Conservation (phyloP, 179 eudicot genomes). For the Vitellaria paradoxa region DNA sequence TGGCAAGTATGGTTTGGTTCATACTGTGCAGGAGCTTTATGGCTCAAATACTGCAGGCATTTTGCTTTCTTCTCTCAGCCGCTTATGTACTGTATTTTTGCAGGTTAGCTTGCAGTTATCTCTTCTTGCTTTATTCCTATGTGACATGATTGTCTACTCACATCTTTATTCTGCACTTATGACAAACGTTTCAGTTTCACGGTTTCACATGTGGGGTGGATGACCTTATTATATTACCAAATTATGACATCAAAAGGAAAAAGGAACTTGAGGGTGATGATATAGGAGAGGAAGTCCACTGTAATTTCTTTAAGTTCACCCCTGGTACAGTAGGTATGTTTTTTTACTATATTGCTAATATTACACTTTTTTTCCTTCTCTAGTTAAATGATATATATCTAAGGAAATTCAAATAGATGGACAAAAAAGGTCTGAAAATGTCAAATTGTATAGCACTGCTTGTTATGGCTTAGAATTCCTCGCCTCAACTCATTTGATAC, state of each 20-base stretch:
- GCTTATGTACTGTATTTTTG: conserved; percentile 70
- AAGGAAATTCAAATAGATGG: background rate
- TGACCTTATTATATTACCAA: conserved; percentile 72
- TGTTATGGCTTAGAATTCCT: too few species aligned
- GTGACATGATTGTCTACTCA: background rate
- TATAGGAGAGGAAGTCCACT: conserved; percentile 85
- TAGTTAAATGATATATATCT: background rate
- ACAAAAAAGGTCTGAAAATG: background rate
- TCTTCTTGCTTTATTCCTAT: background rate
- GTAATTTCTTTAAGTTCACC: conserved; percentile 45
- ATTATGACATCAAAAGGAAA: conserved; percentile 57
- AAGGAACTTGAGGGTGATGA: conserved; percentile 64
- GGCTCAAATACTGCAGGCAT: conserved; percentile 80
- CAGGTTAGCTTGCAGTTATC: conserved; percentile 49
- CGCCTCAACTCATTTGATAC: too few species aligned
- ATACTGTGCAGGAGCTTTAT: conserved; percentile 96
- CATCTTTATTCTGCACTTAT: background rate
- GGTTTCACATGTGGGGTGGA: conserved; percentile 99
- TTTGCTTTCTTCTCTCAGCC: conserved; percentile 88
- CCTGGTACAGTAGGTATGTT: conserved; percentile 54
- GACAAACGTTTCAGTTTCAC: conserved; percentile 46
- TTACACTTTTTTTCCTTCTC: background rate
- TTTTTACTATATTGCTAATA: background rate
- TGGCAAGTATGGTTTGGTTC: conserved; percentile 96
- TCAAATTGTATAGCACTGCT: background rate